Conservation (phyloP, 2,329 filamentous ascomycete species). For the Calonectria pauciramosa region DNA sequence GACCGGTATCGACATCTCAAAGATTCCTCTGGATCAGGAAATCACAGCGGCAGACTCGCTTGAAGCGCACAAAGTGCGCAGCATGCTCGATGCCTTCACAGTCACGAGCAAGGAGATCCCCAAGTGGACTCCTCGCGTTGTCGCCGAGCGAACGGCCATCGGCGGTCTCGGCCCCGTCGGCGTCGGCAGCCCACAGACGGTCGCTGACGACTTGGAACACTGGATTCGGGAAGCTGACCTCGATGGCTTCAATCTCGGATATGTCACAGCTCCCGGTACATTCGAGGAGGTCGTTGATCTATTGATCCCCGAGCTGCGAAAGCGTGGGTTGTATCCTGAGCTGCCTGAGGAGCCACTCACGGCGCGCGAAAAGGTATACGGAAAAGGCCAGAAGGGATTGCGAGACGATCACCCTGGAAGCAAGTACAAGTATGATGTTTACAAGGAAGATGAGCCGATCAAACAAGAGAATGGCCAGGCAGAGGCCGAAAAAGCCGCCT, state of each 20-base stretch:
- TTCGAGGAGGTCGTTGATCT: constrained; percentile 51
- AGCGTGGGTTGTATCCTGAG: constrained; percentile 46
- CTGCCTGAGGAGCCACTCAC: constrained; percentile 55
- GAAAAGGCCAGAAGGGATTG: constrained; percentile 68
- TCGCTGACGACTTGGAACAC: constrained; percentile 60
- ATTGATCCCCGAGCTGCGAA: constrained; percentile 47
- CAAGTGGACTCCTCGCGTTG: constrained; percentile 60
- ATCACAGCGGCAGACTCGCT: constrained; percentile 67
- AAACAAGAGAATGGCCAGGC: not conserved
- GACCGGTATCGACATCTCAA: constrained; percentile 72
- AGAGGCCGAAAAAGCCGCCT: not conserved
- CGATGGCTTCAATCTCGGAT: constrained; percentile 58
- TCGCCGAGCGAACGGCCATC: constrained; percentile 58
- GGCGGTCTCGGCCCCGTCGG: constrained; percentile 54
- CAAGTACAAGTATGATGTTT: constrained; percentile 73
- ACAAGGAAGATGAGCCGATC: constrained; percentile 61
- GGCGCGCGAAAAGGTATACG: constrained; percentile 73
- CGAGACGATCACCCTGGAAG: constrained; percentile 71
- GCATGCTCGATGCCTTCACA: constrained; percentile 63
- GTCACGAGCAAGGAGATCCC: constrained; percentile 59
- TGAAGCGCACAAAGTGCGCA: constrained; percentile 66
- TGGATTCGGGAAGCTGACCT: constrained; percentile 60
- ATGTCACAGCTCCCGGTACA: constrained; percentile 58
- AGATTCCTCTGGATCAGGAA: constrained; percentile 69
- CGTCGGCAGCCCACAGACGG: constrained; percentile 55